Conservation (phyloP, 2,329 filamentous ascomycete species). For the Myriosclerotinia duriaeana region DNA sequence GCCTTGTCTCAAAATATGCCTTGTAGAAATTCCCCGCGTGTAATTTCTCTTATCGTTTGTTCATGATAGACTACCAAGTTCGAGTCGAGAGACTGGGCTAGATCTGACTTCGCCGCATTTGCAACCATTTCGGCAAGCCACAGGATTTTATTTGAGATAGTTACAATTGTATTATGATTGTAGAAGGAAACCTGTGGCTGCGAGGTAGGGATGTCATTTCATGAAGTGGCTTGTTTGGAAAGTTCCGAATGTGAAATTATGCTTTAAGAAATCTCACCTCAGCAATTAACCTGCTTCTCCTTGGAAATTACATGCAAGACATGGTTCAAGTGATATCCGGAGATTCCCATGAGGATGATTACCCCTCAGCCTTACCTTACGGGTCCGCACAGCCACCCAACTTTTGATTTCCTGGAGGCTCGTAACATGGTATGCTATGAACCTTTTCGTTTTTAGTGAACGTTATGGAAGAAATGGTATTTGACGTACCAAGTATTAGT, state of each 20-base stretch:
- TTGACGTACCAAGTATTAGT: slow-evolving; percentile 8
- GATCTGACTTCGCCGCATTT: slow-evolving; percentile 1
- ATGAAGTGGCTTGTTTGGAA: slow-evolving; percentile 9
- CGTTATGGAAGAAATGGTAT: background rate
- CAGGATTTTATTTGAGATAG: background rate
- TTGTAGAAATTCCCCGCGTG: background rate
- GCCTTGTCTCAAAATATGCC: background rate
- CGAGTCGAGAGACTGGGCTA: too few relatives aligned
- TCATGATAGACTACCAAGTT: background rate
- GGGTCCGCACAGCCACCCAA: slow-evolving; percentile 7
- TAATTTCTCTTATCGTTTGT: background rate
- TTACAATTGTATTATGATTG: background rate
- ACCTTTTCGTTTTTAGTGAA: background rate
- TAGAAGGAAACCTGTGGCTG: background rate
- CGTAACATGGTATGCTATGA: background rate
- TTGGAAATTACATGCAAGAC: background rate
- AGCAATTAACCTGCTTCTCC: background rate
- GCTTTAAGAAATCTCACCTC: slow-evolving; percentile 6
- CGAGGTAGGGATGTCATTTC: background rate
- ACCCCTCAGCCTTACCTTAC: slow-evolving; percentile 14
- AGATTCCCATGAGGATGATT: background rate
- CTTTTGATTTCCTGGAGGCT: background rate
- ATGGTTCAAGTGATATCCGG: background rate
- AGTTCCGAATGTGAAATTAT: slow-evolving; percentile 13
- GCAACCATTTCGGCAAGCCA: background rate